Evolutionary conservation across 1,139 yeast genomes (phyloP), one percentile per base, ranked within the genome.

Genomic region (Blastobotrys elegans): DNA sequence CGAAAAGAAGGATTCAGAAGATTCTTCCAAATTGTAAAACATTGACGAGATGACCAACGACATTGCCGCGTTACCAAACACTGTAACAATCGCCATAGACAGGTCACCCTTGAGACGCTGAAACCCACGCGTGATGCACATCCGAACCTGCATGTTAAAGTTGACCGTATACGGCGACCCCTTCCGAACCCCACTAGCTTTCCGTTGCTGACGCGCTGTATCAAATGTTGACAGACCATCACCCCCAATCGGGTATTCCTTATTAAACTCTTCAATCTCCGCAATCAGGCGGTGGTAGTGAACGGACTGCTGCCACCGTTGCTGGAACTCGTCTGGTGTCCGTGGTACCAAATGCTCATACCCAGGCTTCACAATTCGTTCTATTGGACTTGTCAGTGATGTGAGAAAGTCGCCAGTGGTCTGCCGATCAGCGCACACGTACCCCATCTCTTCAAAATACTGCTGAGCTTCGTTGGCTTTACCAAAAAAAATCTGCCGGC

Each of bases 401-500:
- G 95, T 86, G 59, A 87, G 70, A 65, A 77, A 87, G 63, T 87
- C 96, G n/a, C 90, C 86, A 50, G 92, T 82, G 8, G 95, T 83
- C 68, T 84, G 89, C 65, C 95, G 80, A 36, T 75, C 72, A 34
- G 86, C 84, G 60, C 88, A 84, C 11, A 73, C 73, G 64, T 78
- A 84, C 33, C 94, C 94, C 85, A 84, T 80, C 33, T 72, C 72
- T 47, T 68, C 60, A 63, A 84, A 84, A 65, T 72, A 84, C 35
- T 70, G 68, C 56, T 77, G 80, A 4, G 92, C 95, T 27, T 69
- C 63, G 14, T 65, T 64, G 13, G 80, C 73, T 35, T 77, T 75
- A 52, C 96, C 96, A 60, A 73, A 85, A 67, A 64, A 87, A 48
- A 87, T 81, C 65, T 86, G 94, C 58, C 82, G 76, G 46, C 96